Percentiles rank a stretch among this genome's conserved stretches.
Evolutionary conservation across 352 stramenopile genomes (phyloP).

Genomic region (Phytophthora constricta): DNA sequence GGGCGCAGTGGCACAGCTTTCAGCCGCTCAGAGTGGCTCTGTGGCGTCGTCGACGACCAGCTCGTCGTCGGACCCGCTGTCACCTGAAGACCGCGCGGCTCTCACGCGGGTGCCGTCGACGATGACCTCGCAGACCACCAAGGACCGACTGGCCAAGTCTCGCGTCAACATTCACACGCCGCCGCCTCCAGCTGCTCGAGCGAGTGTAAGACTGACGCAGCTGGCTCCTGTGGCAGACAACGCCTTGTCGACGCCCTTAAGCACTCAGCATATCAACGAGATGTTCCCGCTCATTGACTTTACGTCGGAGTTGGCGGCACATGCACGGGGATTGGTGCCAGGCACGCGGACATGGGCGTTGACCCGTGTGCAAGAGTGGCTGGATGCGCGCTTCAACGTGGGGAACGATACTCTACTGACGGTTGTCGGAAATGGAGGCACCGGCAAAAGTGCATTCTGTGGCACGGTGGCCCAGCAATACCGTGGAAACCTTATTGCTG

Average conservation of each 20-base stretch:
- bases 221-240: constrained; percentile 72
- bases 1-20: constrained; percentile 71
- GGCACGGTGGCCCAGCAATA: constrained; percentile 62
- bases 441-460: constrained; percentile 73
- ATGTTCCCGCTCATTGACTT: constrained; percentile 84
- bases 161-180: constrained; percentile 33
- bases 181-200: constrained; percentile 20
- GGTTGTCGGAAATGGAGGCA: constrained; percentile 72
- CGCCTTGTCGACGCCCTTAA: constrained; percentile 67
- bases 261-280: constrained; percentile 79
- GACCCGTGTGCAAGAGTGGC: constrained; percentile 75
- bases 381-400: constrained; percentile 73
- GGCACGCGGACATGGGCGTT: constrained; percentile 72
- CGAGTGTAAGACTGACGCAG: constrained; percentile 59
- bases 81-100: constrained; percentile 46
- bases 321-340: constrained; percentile 49
- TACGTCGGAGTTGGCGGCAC: constrained; percentile 50
- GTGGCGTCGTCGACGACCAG: constrained; percentile 32
- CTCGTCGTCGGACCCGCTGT: constrained; percentile 41
- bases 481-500: constrained; percentile 56
- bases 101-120: constrained; percentile 58
- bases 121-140: constrained; percentile 55
- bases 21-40: constrained; percentile 25
- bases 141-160: constrained; percentile 55
- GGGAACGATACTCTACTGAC: constrained; percentile 64